phyloP scores from a whole-genome alignment of 2,329 filamentous ascomycete genomes.

The Xylaria sp. region DNA sequence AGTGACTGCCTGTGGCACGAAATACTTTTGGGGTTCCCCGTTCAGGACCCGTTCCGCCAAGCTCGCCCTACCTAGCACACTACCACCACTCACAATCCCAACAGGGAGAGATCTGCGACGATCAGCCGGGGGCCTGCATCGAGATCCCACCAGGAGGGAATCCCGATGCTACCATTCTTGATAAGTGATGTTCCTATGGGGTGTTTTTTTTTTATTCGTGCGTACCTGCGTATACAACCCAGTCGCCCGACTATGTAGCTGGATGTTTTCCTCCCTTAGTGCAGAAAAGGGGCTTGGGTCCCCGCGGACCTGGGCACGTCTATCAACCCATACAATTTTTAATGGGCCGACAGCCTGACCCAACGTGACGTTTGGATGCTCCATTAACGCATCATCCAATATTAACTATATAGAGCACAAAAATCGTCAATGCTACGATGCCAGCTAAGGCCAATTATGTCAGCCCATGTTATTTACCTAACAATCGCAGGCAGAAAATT shows the following conservation, averaged over 20 bases:
- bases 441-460: not conserved
- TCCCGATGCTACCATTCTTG: slow-evolving; percentile 24
- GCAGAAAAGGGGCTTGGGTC: slow-evolving; percentile 30
- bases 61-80: slow-evolving; percentile 16
- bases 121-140: slow-evolving; percentile 32
- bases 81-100: slow-evolving; percentile 24
- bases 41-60: slow-evolving; percentile 28
- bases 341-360: not conserved
- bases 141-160: slow-evolving; percentile 21
- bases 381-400: not conserved
- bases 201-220: slow-evolving; percentile 7
- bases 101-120: slow-evolving; percentile 35
- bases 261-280: not conserved
- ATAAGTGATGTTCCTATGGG: slow-evolving; percentile 20
- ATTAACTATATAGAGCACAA: not conserved
- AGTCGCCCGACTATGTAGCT: slow-evolving; percentile 10
- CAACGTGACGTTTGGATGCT: not conserved
- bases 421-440: not conserved
- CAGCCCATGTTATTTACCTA: not conserved
- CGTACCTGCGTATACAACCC: slow-evolving; percentile 9
- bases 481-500: not conserved
- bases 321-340: slow-evolving; percentile 7
- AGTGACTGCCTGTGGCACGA: slow-evolving; percentile 24
- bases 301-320: slow-evolving; percentile 20
- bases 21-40: slow-evolving; percentile 15